phyloP scores from a whole-genome alignment of 768 basidiomycete genomes.

The Panaeolus cyanescens region DNA sequence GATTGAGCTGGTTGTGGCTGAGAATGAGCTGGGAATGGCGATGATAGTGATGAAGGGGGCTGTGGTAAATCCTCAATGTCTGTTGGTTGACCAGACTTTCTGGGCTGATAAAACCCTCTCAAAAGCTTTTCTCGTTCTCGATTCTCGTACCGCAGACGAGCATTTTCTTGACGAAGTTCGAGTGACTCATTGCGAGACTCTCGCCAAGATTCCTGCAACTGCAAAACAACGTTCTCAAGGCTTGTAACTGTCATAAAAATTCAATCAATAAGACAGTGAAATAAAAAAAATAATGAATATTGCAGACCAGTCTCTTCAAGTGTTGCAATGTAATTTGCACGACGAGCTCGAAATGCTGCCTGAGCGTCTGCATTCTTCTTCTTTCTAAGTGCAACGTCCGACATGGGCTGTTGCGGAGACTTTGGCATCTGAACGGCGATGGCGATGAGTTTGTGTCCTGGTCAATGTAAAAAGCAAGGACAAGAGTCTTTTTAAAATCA shows the following conservation, averaged over 20 bases:
- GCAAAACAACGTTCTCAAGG: constrained; percentile 81
- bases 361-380: constrained; percentile 92
- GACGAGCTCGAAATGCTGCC: constrained; percentile 78
- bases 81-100: constrained; percentile 54
- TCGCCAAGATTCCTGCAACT: constrained; percentile 80
- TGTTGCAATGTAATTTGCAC: constrained; percentile 86
- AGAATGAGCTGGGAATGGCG: constrained; percentile 21
- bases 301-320: constrained; percentile 75
- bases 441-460: constrained; percentile 17
- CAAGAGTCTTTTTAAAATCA: neutral
- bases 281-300: constrained; percentile 11
- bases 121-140: constrained; percentile 77
- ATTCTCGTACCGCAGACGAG: constrained; percentile 61
- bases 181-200: constrained; percentile 61
- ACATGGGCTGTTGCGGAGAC: constrained; percentile 24
- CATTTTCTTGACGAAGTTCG: constrained; percentile 69
- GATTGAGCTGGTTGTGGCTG: neutral
- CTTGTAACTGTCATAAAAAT: constrained; percentile 56
- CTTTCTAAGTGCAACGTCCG: constrained; percentile 55
- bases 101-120: constrained; percentile 67
- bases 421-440: constrained; percentile 26
- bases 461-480: constrained; percentile 15
- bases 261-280: constrained; percentile 13
- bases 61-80: constrained; percentile 57
- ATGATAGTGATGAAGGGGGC: constrained; percentile 48